A percentile compares a stretch with the other conserved stretches of the same genome.
phyloP scores from a whole-genome alignment of 1,139 yeast genomes.

The Suhomyces maxii region DNA sequence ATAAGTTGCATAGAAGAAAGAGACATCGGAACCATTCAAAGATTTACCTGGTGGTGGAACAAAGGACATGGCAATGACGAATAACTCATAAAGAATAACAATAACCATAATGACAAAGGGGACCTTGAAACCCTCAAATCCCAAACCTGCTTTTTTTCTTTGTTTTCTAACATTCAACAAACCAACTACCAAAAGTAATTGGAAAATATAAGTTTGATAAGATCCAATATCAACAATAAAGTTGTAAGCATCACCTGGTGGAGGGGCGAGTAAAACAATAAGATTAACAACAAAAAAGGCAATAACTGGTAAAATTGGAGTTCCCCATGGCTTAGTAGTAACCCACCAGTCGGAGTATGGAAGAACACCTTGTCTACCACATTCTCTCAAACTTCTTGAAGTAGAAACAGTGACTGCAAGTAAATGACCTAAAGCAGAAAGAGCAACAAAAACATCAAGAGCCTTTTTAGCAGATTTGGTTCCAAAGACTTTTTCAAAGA shows the following conservation, averaged over 20 bases:
- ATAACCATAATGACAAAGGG: constrained; percentile 33
- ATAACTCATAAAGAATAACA: constrained; percentile 29
- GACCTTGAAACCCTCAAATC: constrained; percentile 29
- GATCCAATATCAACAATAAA: constrained; percentile 37
- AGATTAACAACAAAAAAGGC: constrained; percentile 39
- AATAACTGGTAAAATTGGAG: constrained; percentile 41
- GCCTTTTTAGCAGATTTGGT: constrained; percentile 33
- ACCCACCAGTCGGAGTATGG: constrained; percentile 44
- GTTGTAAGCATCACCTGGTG: constrained; percentile 49
- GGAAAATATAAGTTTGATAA: constrained; percentile 24
- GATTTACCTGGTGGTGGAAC: constrained; percentile 38
- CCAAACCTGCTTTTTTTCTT: constrained; percentile 37
- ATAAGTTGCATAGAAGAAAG: constrained; percentile 31
- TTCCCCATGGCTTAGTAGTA: constrained; percentile 41
- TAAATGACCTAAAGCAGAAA: constrained; percentile 45
- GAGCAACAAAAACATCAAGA: constrained; percentile 38
- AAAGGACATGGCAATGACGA: constrained; percentile 40
- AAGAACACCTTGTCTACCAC: constrained; percentile 49
- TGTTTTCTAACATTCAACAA: constrained; percentile 34
- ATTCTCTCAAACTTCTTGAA: constrained; percentile 43
- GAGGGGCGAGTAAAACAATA: constrained; percentile 43
- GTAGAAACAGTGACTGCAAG: constrained; percentile 41
- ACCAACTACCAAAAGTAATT: constrained; percentile 35
- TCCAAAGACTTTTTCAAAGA: constrained; percentile 30
- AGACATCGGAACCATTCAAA: constrained; percentile 37